Percentiles rank a stretch among this genome's conserved stretches.
These are phyloP conservation scores for Phytophthora quininea DNA, from an alignment of 352 stramenopile genomes.

Conservation along the genomic window DNA sequence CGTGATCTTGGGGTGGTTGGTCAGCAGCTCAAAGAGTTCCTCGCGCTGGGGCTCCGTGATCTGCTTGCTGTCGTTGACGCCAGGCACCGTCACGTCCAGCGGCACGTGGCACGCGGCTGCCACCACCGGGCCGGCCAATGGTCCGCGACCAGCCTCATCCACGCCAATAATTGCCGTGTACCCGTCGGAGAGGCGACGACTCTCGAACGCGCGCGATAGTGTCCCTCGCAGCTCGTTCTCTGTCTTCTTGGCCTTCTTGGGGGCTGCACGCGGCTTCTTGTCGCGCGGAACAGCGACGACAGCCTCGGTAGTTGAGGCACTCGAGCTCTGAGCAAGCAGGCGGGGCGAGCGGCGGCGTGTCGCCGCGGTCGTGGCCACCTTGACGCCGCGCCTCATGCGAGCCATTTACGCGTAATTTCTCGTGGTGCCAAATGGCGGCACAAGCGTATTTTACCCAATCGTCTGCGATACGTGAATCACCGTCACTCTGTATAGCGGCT, in stretches of 20 bases:
- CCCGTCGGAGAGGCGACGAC: constrained; percentile 51
- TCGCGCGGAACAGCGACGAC: constrained; percentile 6
- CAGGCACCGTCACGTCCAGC: constrained; percentile 79
- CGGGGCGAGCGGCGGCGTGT: constrained; percentile 32
- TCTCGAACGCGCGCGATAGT: constrained; percentile 63
- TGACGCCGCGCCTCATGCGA: constrained; percentile 32
- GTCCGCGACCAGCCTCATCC: constrained; percentile 96
- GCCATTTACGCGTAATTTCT: constrained; percentile 16
- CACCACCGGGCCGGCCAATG: constrained; percentile 92
- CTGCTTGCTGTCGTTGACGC: constrained; percentile 96
- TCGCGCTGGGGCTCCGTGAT: constrained; percentile 95
- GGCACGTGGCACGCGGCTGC: constrained; percentile 78
- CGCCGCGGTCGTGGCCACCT: constrained; percentile 17
- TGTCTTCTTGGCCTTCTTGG: constrained; percentile 13
- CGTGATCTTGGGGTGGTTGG: constrained; percentile 72
- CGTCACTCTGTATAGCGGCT: constrained; percentile 11
- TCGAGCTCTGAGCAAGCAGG: constrained; percentile 19
- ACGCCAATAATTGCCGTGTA: constrained; percentile 91
- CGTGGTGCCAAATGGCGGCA: constrained; percentile 12
- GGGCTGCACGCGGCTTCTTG: constrained; percentile 21
- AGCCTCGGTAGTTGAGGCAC: background rate
- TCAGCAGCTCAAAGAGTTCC: constrained; percentile 89
- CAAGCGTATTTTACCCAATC: constrained; percentile 39
- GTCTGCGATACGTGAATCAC: constrained; percentile 5
- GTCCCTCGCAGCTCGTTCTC: constrained; percentile 26